phyloP scores from a whole-genome alignment of 2,329 filamentous ascomycete genomes.

The Allantophomopsis lycopodina region DNA sequence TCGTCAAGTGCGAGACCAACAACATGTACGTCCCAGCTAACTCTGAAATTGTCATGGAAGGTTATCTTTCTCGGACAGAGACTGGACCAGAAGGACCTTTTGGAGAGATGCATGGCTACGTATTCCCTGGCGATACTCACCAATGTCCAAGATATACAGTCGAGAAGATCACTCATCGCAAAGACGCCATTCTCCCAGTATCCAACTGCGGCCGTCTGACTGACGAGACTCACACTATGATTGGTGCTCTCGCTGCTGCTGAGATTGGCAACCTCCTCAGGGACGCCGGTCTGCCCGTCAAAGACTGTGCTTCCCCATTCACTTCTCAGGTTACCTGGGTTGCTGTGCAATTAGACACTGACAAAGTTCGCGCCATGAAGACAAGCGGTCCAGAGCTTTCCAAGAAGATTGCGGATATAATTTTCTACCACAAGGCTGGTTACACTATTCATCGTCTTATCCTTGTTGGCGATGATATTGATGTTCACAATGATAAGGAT shows the following conservation, averaged over 20 bases:
- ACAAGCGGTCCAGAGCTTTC: slow-evolving; percentile 26
- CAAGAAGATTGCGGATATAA: slow-evolving; percentile 25
- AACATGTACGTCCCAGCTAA: slow-evolving; percentile 32
- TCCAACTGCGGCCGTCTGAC: slow-evolving; percentile 25
- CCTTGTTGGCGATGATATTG: slow-evolving; percentile 33
- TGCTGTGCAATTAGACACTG: slow-evolving; percentile 39
- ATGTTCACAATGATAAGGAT: slow-evolving; percentile 28
- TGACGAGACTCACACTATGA: slow-evolving; percentile 29
- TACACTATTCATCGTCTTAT: slow-evolving; percentile 28
- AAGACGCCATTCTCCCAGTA: slow-evolving; percentile 31
- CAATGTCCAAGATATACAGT: slow-evolving; percentile 26
- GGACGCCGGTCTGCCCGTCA: slow-evolving; percentile 25
- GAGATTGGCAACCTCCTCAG: slow-evolving; percentile 25
- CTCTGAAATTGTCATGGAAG: slow-evolving; percentile 35
- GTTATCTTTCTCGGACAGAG: slow-evolving; percentile 28
- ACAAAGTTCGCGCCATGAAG: slow-evolving; percentile 39
- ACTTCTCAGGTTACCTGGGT: slow-evolving; percentile 33
- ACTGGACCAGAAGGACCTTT: slow-evolving; percentile 31
- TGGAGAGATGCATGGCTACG: slow-evolving; percentile 30
- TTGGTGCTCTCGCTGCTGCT: slow-evolving; percentile 26
- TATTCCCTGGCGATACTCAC: slow-evolving; percentile 26
- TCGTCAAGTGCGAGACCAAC: slow-evolving; percentile 38
- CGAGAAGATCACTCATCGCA: slow-evolving; percentile 30
- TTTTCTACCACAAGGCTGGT: slow-evolving; percentile 27
- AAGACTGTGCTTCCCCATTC: slow-evolving; percentile 27